Percentiles rank a stretch among this genome's conserved stretches.
phyloP scores from a whole-genome alignment of 2,329 filamentous ascomycete genomes.

The Sclerotinia trifoliorum region DNA sequence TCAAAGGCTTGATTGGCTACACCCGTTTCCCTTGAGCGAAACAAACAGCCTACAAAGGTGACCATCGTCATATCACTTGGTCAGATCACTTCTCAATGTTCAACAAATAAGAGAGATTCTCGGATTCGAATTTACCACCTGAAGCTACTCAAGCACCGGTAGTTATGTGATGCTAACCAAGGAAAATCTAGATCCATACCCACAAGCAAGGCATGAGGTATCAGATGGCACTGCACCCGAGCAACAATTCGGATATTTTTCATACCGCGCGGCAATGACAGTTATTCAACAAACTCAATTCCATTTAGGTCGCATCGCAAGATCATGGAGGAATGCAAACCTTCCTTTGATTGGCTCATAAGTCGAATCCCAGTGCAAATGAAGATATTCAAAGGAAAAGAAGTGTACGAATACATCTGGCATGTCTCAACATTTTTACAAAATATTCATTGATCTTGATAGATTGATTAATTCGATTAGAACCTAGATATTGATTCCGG shows the following conservation, averaged over 20 bases:
- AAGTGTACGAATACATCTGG: background rate
- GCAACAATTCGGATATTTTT: background rate
- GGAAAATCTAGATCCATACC: background rate
- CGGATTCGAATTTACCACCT: background rate
- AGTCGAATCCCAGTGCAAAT: background rate
- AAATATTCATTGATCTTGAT: background rate
- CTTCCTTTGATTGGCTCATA: background rate
- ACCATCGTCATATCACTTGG: background rate
- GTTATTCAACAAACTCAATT: slow-evolving; percentile 5
- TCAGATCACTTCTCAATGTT: background rate
- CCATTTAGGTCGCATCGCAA: slow-evolving; percentile 9
- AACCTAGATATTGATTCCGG: background rate
- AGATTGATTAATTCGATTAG: background rate
- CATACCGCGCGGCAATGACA: slow-evolving; percentile 3
- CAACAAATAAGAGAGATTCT: background rate
- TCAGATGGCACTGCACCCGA: background rate
- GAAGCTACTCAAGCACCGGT: background rate
- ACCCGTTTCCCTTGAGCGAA: background rate
- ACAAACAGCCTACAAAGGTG: background rate
- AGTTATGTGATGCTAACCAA: background rate
- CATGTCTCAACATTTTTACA: slow-evolving; percentile 3
- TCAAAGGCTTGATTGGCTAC: background rate
- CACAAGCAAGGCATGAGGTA: background rate
- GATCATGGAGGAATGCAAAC: background rate
- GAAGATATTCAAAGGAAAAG: slow-evolving; percentile 2